Conservation (phyloP, 345 rosid species). For the Populus ilicifolia region DNA sequence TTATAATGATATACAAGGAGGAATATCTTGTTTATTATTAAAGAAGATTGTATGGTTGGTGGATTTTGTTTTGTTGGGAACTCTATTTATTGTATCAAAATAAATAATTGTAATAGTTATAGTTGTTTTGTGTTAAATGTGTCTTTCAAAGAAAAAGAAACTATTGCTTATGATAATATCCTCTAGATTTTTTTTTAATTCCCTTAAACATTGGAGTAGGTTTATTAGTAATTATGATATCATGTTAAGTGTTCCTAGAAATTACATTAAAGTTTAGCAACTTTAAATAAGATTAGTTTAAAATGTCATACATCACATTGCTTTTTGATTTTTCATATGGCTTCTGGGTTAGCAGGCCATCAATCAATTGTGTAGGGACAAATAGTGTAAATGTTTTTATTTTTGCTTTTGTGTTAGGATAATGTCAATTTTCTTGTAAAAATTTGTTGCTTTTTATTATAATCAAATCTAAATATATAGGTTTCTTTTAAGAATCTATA, state of each 20-base stretch:
- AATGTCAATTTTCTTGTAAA: no score
- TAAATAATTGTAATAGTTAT: not conserved
- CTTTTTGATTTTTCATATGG: not conserved
- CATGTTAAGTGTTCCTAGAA: not conserved
- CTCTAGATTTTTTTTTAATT: constrained; percentile 23
- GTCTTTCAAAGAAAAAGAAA: constrained; percentile 40
- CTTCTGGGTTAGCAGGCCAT: not conserved
- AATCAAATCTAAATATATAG: no score
- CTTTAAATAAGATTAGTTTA: not conserved
- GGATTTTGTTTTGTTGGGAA: constrained; percentile 32
- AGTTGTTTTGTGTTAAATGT: constrained; percentile 21
- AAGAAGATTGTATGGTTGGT: constrained; percentile 37
- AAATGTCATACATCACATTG: not conserved
- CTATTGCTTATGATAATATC: constrained; percentile 72
- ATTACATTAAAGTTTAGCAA: not conserved
- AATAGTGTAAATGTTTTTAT: no score
- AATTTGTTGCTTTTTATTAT: no score
- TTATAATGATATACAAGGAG: constrained; percentile 22
- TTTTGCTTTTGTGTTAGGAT: no score
- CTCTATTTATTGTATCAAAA: constrained; percentile 22
- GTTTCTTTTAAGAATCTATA: no score
- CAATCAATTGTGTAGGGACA: not conserved
- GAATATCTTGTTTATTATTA: constrained; percentile 17
- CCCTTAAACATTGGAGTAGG: no score
- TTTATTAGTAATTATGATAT: no score